Percentiles rank a stretch among this genome's conserved stretches.
Evolutionary conservation across 352 stramenopile genomes (phyloP).

Genomic region (Pythium diclinum): DNA sequence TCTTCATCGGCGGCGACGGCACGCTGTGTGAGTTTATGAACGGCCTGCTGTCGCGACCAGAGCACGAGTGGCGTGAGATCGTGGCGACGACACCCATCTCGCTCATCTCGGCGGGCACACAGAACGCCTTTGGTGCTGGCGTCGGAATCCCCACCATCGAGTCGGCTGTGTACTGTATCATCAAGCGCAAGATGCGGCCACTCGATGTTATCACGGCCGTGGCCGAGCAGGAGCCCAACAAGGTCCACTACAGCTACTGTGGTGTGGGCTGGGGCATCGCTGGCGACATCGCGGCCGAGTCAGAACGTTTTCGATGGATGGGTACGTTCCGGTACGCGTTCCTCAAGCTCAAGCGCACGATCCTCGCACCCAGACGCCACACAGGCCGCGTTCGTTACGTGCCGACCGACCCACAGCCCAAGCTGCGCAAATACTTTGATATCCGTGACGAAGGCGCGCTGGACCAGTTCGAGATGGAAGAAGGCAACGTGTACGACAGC

Average conservation of each 20-base stretch:
- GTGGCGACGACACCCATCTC: conserved; percentile 76
- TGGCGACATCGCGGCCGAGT: conserved; percentile 73
- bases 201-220: conserved; percentile 73
- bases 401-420: conserved; percentile 56
- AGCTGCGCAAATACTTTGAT: conserved; percentile 67
- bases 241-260: conserved; percentile 82
- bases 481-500: conserved; percentile 74
- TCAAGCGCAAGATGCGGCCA: conserved; percentile 81
- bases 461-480: conserved; percentile 83
- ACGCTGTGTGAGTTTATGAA: conserved; percentile 86
- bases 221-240: conserved; percentile 48
- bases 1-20: conserved; percentile 77
- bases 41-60: conserved; percentile 57
- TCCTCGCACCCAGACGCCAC: conserved; percentile 62
- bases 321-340: conserved; percentile 70
- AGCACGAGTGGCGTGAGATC: conserved; percentile 81
- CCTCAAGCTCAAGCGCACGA: conserved; percentile 69
- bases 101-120: conserved; percentile 76
- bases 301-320: conserved; percentile 79
- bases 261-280: conserved; percentile 75
- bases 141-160: conserved; percentile 68
- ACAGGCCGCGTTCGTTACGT: conserved; percentile 66
- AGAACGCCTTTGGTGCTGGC: conserved; percentile 77
- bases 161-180: conserved; percentile 73
- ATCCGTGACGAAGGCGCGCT: conserved; percentile 67